phyloP scores from a whole-genome alignment of 345 rosid genomes.

The Salix koriyanagi region DNA sequence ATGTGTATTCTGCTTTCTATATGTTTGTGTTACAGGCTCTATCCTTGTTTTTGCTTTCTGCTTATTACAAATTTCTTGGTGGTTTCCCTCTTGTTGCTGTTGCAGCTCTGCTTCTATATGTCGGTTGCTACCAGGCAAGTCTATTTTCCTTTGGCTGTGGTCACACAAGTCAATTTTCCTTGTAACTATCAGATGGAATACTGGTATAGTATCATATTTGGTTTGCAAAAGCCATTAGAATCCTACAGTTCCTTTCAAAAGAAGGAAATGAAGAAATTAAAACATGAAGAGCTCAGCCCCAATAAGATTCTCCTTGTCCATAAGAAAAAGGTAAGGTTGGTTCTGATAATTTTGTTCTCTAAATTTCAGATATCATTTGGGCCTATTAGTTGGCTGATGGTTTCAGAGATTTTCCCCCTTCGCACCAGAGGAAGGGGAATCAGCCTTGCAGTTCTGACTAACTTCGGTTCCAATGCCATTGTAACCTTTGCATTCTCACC shows the following conservation, averaged over 20 bases:
- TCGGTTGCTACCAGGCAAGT: constrained; percentile 36
- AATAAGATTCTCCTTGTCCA: background rate
- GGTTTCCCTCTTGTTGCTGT: constrained; percentile 28
- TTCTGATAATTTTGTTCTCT: constrained; percentile 9
- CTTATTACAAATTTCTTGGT: constrained; percentile 33
- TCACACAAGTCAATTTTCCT: background rate
- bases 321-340: background rate
- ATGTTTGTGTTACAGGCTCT: constrained; percentile 21
- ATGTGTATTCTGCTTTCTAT: constrained; percentile 4
- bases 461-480: constrained; percentile 34
- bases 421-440: constrained; percentile 33
- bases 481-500: constrained; percentile 36
- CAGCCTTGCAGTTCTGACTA: constrained; percentile 35
- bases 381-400: constrained; percentile 40
- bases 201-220: too few relatives aligned
- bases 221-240: background rate
- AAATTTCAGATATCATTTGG: constrained; percentile 27
- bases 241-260: background rate
- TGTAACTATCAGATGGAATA: constrained; percentile 2
- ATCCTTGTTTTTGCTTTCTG: constrained; percentile 29
- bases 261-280: background rate
- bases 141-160: constrained; percentile 8
- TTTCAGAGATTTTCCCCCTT: constrained; percentile 32
- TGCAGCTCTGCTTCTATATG: constrained; percentile 31
- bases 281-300: background rate